Evolutionary conservation across 2,329 filamentous ascomycete genomes (phyloP), one percentile per base, ranked within the genome.

Genomic region (Venturia pyrina): DNA sequence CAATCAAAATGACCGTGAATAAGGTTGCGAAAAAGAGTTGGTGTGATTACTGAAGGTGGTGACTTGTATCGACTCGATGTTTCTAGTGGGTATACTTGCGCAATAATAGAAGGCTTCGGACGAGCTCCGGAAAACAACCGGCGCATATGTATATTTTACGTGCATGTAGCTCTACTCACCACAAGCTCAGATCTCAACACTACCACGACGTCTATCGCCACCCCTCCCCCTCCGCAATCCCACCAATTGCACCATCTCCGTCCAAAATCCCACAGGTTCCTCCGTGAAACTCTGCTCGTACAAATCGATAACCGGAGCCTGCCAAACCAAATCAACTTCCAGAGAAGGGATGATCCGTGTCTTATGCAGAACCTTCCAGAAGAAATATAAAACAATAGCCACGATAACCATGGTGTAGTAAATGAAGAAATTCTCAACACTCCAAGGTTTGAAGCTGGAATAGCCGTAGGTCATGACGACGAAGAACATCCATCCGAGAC

Each of bases 311-410:
- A 78, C 70, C 28, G 84, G 84, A n/a, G 81, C 77, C 70, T 88
- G 80, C 85, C 84, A 84, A 53, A 85, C 76, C 19, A 88, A 77
- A 70, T 88, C 85, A 3, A 81, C 80, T 71, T 89, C 82, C 5
- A 78, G 72, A 0, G 86, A 77, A 2, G 75, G 75, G 21, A 86
- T 77, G 63, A 83, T 77, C 67, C 79, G 80, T 1, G 87, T 89
- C 66, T 78, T 78, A 77, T 86, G 85, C 72, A 85, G 24, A 1
- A 89, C 8, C 76, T 90, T 90, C 85, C 86, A 90, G 70, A 79
- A 78, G 24, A 81, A 64, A 72, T 82, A 88, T 37, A 85, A 75
- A 44, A 84, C 71, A 8, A 81, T 79, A 0, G 81, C 80, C 32
- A 87, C 69, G 17, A 85, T 74, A 67, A 83, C 76, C 82, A 86